Conservation (phyloP, 306 rosid genomes). For the Lotus japonicus region DNA sequence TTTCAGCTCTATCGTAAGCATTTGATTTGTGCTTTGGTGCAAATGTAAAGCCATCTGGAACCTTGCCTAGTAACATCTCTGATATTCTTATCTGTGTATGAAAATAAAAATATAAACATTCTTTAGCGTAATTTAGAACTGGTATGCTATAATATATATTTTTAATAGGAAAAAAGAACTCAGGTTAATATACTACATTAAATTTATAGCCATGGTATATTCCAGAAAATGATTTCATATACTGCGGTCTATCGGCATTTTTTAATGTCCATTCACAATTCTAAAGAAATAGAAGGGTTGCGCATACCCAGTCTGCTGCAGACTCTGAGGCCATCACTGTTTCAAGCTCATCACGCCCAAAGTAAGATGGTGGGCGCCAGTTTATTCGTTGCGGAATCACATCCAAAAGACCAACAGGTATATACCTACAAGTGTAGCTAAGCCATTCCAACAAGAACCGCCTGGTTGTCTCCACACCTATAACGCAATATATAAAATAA, state of each 20-base stretch:
- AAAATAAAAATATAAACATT: not conserved
- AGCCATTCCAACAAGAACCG: conserved; percentile 93
- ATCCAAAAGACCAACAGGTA: conserved; percentile 87
- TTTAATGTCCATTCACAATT: not conserved
- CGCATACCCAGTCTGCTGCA: conserved; percentile 90
- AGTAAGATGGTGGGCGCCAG: conserved; percentile 83
- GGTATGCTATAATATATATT: not conserved
- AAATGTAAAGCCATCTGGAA: conserved; percentile 69
- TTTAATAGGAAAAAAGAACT: not conserved
- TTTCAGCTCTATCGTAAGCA: conserved; percentile 85
- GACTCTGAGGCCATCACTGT: conserved; percentile 93
- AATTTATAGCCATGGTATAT: not conserved
- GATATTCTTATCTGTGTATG: conserved; percentile 67
- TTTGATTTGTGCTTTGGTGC: conserved; percentile 93
- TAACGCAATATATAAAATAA: conserved; percentile 1
- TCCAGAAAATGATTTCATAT: conserved; percentile 8
- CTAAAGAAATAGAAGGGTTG: not conserved
- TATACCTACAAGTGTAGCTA: conserved; percentile 77
- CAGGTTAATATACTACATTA: not conserved
- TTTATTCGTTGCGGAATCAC: conserved; percentile 70
- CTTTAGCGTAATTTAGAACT: not conserved
- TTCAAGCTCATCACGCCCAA: conserved; percentile 85
- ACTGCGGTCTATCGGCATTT: not conserved
- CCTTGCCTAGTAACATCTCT: conserved; percentile 90
- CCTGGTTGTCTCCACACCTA: conserved; percentile 94